Base-by-base conservation (phyloP, 2,329 filamentous ascomycete genomes). In the Colletotrichum higginsianum region DNA sequence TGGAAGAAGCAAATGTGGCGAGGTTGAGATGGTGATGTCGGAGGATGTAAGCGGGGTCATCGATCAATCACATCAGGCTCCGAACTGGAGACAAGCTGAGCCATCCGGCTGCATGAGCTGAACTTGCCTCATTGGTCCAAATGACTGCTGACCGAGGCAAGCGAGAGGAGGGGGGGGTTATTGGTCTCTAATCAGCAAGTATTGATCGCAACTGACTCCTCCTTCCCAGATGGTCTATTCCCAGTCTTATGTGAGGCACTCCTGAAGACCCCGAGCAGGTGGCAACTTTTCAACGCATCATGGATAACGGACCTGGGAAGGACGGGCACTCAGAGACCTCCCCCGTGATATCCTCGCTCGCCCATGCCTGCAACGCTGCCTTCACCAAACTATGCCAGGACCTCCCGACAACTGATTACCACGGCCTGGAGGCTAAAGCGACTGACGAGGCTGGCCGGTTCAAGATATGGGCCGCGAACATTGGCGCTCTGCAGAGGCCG, bases 381-480 rank as follows among this genome's bases (percentile, higher is more conserved):
- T 47, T 67, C 18, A 16, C 11, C 5, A 56, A 16, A 21, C 15
- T 67, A 2, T 52, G 18, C 21, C 57, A 61, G 15, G 16, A 23
- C 16, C 18, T 30, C 26, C 30, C n/a, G 1, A 8, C 18, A 1
- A 53, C 57, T 13, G 16, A 18, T 1, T 67, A 56, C 16, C 57
- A 23, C 6, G 57, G 2, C 3, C 4, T 67, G 15, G 65, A 49
- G 18, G 21, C 44, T n/a, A 6, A 52, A 3, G 35, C 15, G n/a
- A 15, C 44, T 13, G 65, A 67, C 15, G 57, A 67, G 57, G 35
- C 42, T 8, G 65, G 38, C 5, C 60, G 65, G 16, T 61, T 61
- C 56, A 67, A 42, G 7, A 40, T 67, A 47, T 67, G 65, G 65
- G 65, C 57, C 1, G 49, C 21, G 13, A 67, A 67, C 9, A 46